Conservation (phyloP, 495 filamentous ascomycete genomes). For the Xylaria scruposa region DNA sequence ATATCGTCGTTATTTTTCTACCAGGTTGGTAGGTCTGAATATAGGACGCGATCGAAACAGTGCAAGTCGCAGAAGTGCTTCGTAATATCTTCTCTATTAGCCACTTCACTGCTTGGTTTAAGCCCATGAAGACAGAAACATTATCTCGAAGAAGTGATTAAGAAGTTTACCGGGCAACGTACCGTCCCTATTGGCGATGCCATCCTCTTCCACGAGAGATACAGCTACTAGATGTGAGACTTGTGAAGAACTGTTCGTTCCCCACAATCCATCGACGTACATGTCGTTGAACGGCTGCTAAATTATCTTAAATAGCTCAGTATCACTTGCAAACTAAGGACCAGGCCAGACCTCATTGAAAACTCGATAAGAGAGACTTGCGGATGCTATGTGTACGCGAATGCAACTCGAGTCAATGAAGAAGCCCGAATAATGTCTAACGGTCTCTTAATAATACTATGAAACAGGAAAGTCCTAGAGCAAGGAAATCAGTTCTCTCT, state of each 20-base stretch:
- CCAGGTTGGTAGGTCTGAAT: too few species aligned
- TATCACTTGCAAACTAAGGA: slow-evolving; percentile 61
- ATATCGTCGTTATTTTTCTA: too few species aligned
- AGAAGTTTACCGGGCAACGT: background rate
- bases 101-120: background rate
- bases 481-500: slow-evolving; percentile 75
- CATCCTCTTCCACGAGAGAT: background rate
- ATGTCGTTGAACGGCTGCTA: slow-evolving; percentile 65
- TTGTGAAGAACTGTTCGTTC: slow-evolving; percentile 73
- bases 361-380: slow-evolving; percentile 58
- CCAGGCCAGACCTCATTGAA: slow-evolving; percentile 67
- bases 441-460: slow-evolving; percentile 72
- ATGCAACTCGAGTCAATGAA: slow-evolving; percentile 28
- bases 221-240: slow-evolving; percentile 62
- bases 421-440: slow-evolving; percentile 45
- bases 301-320: slow-evolving; percentile 65
- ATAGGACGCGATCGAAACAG: too few species aligned
- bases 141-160: background rate
- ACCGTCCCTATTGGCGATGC: background rate
- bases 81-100: too few species aligned
- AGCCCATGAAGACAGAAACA: background rate
- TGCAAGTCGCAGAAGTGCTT: too few species aligned
- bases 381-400: slow-evolving; percentile 22
- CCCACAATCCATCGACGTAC: slow-evolving; percentile 50
- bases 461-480: slow-evolving; percentile 71